These are phyloP conservation scores for Umbelopsis sp. DNA, from an alignment of 371 early-diverging fungal genomes.

Conservation along the genomic window DNA sequence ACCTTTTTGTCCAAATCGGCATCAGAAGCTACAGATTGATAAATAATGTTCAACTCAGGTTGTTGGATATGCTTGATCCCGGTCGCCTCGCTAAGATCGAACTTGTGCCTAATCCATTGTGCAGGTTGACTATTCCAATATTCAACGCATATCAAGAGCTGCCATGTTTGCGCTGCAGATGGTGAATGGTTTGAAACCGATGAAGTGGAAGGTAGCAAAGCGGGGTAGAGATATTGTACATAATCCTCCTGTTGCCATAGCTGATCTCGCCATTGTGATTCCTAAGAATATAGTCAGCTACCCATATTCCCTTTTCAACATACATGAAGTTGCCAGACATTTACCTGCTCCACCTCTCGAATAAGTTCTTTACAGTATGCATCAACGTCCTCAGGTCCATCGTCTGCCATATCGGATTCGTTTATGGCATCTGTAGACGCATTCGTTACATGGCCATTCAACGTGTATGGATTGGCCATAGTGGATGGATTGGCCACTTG, in stretches of 20 bases:
- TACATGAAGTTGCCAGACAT: not conserved
- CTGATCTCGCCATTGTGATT: conserved; percentile 20
- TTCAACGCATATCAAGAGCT: conserved; percentile 31
- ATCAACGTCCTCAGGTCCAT: not conserved
- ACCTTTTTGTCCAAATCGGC: conserved; percentile 25
- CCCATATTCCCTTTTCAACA: not conserved
- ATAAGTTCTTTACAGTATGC: not conserved
- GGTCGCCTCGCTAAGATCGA: conserved; percentile 33
- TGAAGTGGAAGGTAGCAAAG: conserved; percentile 21
- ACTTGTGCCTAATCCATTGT: conserved; percentile 35
- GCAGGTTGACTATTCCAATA: conserved; percentile 22
- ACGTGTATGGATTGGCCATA: not conserved
- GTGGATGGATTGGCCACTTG: not conserved
- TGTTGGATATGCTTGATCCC: conserved; percentile 14
- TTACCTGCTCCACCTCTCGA: conserved; percentile 16
- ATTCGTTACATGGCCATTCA: not conserved
- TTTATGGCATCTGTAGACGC: not conserved
- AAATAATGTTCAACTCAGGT: conserved; percentile 19
- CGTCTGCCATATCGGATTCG: not conserved
- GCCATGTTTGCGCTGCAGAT: conserved; percentile 22
- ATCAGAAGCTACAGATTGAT: conserved; percentile 25
- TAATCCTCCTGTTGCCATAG: conserved; percentile 36
- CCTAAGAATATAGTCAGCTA: conserved; percentile 1
- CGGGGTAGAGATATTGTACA: conserved; percentile 27
- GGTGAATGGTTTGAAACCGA: not conserved